Evolutionary conservation across 78 protist genomes (phyloP).

Genomic region (Mantamonas sphyraenae): DNA sequence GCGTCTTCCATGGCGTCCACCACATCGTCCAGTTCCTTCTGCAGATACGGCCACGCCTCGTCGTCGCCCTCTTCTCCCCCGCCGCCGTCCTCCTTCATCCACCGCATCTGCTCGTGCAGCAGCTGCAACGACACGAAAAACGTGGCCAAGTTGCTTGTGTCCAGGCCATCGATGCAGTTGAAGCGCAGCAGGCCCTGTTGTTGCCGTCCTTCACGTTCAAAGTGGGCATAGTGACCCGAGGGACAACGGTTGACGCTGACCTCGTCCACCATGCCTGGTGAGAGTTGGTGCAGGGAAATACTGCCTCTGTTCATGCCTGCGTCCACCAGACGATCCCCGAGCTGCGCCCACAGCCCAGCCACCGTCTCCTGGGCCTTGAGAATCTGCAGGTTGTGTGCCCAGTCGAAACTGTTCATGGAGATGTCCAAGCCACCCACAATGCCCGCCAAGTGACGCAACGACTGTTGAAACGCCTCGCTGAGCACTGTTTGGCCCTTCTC

Average conservation of each 20-base stretch:
- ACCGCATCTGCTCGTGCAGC: no score
- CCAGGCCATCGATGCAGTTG: constrained; percentile 3
- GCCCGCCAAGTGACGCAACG: not conserved
- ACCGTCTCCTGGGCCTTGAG: not conserved
- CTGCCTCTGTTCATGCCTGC: not conserved
- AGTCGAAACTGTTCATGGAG: not conserved
- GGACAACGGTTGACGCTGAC: not conserved
- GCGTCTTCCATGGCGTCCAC: no score
- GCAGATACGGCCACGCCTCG: no score
- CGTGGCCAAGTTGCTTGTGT: not conserved
- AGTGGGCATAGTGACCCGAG: not conserved
- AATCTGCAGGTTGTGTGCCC: not conserved
- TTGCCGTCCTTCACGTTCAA: not conserved
- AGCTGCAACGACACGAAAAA: not conserved
- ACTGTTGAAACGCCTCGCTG: not conserved
- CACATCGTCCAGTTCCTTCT: no score
- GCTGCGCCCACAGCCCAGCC: constrained; percentile 1
- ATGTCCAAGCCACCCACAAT: no score
- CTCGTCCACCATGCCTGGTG: not conserved
- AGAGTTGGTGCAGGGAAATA: not conserved
- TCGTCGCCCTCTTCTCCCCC: no score
- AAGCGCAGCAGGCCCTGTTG: not conserved
- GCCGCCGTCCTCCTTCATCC: no score
- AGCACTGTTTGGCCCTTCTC: not conserved
- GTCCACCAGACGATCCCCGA: not conserved